Conservation (phyloP, 1,284 basidiomycete species). For the Leccinum insolens region DNA sequence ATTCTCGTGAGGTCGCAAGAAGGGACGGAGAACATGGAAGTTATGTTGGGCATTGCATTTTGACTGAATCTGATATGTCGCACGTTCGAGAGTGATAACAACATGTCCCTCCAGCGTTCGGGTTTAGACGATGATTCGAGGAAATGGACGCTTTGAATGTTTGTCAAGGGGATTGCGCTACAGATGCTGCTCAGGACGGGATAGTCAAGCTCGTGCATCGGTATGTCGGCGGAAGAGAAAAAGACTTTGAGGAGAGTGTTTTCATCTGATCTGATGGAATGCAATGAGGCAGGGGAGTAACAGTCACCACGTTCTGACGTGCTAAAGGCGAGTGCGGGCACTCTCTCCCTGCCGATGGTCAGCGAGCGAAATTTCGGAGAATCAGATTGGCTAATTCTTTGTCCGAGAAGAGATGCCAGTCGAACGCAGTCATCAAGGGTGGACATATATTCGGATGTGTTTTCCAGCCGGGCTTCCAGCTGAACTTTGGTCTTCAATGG, state of each 20-base stretch:
- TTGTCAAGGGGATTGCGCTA: neutral
- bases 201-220: neutral
- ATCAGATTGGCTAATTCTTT: neutral
- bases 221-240: neutral
- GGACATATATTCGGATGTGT: too few species aligned
- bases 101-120: neutral
- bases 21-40: neutral
- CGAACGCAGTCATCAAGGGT: neutral
- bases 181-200: neutral
- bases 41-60: neutral
- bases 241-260: neutral
- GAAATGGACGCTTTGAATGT: neutral
- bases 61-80: neutral
- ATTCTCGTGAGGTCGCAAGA: neutral
- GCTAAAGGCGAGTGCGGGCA: neutral
- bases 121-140: neutral
- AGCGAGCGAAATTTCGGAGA: neutral
- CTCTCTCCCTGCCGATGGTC: neutral
- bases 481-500: neutral
- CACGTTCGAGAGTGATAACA: neutral
- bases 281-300: neutral
- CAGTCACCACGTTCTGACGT: neutral
- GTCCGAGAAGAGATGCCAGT: neutral
- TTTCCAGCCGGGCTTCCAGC: neutral
- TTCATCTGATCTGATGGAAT: neutral